Percentiles rank a stretch among this genome's conserved stretches.
These are phyloP conservation scores for Chionographis japonica DNA, from an alignment of 106 monocot genomes.

Conservation along the genomic window DNA sequence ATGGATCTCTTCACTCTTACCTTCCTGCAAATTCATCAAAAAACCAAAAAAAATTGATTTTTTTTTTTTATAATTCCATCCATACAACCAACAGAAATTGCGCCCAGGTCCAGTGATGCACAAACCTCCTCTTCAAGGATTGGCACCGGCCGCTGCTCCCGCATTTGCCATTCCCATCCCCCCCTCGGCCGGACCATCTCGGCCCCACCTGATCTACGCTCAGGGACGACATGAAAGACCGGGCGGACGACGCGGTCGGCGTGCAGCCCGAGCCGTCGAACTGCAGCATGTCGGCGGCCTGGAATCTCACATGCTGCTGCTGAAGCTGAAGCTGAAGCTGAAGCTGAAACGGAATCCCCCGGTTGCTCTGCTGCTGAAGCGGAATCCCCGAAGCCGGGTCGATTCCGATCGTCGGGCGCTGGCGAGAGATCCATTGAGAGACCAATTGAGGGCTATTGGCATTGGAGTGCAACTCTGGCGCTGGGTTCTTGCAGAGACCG, in stretches of 20 bases:
- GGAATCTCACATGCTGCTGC: too few species aligned
- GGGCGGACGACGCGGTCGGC: too few species aligned
- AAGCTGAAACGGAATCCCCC: slow-evolving; percentile 10
- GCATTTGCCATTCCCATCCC: slow-evolving; percentile 9
- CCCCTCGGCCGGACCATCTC: background rate
- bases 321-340: too few species aligned
- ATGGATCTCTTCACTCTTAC: slow-evolving; percentile 8
- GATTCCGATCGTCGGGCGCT: too few species aligned
- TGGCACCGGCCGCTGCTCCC: background rate
- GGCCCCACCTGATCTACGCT: background rate
- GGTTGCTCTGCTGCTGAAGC: background rate
- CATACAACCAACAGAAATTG: background rate
- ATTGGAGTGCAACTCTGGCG: too few species aligned
- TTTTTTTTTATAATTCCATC: background rate
- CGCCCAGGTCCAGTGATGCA: background rate
- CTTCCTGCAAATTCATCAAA: background rate
- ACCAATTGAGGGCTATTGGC: too few species aligned
- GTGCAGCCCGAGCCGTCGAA: too few species aligned
- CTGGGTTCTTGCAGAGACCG: too few species aligned
- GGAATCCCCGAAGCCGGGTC: too few species aligned
- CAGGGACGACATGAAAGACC: slow-evolving; percentile 3
- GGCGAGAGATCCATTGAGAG: background rate
- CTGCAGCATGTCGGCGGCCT: slow-evolving; percentile 1
- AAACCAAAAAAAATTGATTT: background rate
- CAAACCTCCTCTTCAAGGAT: background rate